These are phyloP conservation scores for Rubroboletus satanas DNA, from an alignment of 768 basidiomycete species.

Conservation along the genomic window DNA sequence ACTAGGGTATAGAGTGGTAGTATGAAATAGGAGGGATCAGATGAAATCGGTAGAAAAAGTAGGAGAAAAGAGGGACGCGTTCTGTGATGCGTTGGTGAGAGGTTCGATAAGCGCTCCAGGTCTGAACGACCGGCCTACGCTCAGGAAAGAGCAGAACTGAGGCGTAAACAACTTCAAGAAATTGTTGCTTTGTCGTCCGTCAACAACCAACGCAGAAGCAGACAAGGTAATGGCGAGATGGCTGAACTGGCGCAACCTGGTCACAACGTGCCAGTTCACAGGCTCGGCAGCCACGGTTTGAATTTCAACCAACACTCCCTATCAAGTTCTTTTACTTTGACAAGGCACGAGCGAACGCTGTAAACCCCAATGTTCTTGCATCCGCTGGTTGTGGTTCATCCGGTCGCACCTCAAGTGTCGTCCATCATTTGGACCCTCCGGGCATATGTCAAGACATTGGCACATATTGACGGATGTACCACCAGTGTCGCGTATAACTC, in stretches of 20 bases:
- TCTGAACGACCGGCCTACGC: conserved; percentile 32
- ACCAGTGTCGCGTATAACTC: too few relatives aligned
- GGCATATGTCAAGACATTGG: too few relatives aligned
- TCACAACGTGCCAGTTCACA: conserved; percentile 28
- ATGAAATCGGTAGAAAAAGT: conserved; percentile 32
- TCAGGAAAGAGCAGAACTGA: conserved; percentile 24
- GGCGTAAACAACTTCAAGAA: conserved; percentile 24
- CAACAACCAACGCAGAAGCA: conserved; percentile 35
- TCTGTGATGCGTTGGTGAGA: conserved; percentile 31
- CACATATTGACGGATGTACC: too few relatives aligned
- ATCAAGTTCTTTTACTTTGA: background rate
- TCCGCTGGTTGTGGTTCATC: too few relatives aligned
- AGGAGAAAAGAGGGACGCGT: conserved; percentile 38
- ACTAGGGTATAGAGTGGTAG: conserved; percentile 27
- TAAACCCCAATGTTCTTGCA: too few relatives aligned
- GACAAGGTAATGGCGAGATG: conserved; percentile 10
- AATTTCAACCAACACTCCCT: conserved; percentile 30
- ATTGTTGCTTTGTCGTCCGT: conserved; percentile 31
- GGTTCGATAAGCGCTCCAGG: conserved; percentile 34
- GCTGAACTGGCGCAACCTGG: conserved; percentile 9
- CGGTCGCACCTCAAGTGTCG: too few relatives aligned
- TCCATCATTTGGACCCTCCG: too few relatives aligned
- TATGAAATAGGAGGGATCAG: conserved; percentile 23
- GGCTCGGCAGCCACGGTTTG: conserved; percentile 37
- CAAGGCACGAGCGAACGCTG: background rate